Evolutionary conservation across 306 rosid genomes (phyloP), one percentile per base, ranked within the genome.

Genomic region (Mucuna pruriens): DNA sequence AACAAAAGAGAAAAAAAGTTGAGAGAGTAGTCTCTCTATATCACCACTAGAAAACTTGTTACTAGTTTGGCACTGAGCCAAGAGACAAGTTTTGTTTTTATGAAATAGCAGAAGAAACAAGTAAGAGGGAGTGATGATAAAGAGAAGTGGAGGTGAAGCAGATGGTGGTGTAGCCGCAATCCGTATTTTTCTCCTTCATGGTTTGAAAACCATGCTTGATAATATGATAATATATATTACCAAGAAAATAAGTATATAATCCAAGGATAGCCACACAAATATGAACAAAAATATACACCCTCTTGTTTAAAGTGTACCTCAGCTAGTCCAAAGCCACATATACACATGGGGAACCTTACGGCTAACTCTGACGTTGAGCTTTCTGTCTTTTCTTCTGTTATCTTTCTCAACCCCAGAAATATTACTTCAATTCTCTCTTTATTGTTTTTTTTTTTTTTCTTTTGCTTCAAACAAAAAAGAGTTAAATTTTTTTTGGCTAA

Each of bases 341-440:
- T 40, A 84, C 69, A 79, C 74, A 84, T 70, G 81, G 71, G 83
- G 88, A 92, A 86, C 97, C 91, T 90, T 95, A 84, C 88, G 88
- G 97, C 92, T 87, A 91, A 77, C 89, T 84, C 93, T 89, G 97
- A 95, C 88, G 98, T 90, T 75, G 84, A 86, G 54, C 97, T 94
- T 92, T 92, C 97, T 92, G 97, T 95, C 97, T 91, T 92, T 91
- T 91, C 92, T 86, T 91, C 84, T 85, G 88, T 86, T 85, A 62
- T 85, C 87, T 78, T 82, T 91, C 84, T 57, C 85, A 84, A 57
- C 79, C 78, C 87, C 45, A 44, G 12, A 40, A 78, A 69, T 69
- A 55, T 38, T 4, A 62, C 23, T 7, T 29, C 12, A 55, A 58
- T 58, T 42, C 29, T 75, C 67, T 51, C 45, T 61, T 39, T 75